Evolutionary conservation across 345 rosid species (phyloP).

Genomic region (Linum trigynum): DNA sequence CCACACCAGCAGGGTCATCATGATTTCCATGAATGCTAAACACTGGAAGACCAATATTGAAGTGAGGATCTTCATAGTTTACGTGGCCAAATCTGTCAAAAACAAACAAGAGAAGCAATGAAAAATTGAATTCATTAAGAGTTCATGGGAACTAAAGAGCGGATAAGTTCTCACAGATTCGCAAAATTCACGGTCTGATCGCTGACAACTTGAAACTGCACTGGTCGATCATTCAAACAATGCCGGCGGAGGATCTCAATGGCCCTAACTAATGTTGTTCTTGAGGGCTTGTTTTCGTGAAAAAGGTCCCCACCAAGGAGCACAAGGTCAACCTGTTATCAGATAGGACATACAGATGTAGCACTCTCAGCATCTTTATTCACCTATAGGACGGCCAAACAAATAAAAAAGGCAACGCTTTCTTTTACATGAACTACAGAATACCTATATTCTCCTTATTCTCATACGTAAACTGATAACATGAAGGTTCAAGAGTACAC

Average conservation of each 20-base stretch:
- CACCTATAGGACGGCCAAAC: not conserved
- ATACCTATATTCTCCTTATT: not conserved
- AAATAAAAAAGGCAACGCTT: not conserved
- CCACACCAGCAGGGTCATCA: constrained; percentile 99
- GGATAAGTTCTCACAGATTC: constrained; percentile 42
- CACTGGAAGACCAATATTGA: constrained; percentile 93
- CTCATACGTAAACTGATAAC: not conserved
- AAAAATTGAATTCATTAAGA: not conserved
- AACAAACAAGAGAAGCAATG: not conserved
- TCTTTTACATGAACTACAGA: not conserved
- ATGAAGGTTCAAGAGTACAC: no score
- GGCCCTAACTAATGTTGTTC: constrained; percentile 84
- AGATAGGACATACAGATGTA: constrained; percentile 10
- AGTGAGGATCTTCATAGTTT: constrained; percentile 97
- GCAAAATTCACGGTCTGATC: constrained; percentile 92
- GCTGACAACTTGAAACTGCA: constrained; percentile 96
- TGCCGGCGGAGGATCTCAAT: constrained; percentile 96
- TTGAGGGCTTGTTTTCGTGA: constrained; percentile 97
- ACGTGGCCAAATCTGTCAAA: constrained; percentile 86
- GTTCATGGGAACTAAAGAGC: not conserved
- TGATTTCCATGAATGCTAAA: constrained; percentile 99
- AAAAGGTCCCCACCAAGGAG: constrained; percentile 97
- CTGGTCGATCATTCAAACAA: constrained; percentile 79
- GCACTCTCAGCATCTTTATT: constrained; percentile 2
- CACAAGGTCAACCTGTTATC: constrained; percentile 72